Evolutionary conservation across 202 grass and related monocot species (phyloP).

Genomic region (Setaria viridis): DNA sequence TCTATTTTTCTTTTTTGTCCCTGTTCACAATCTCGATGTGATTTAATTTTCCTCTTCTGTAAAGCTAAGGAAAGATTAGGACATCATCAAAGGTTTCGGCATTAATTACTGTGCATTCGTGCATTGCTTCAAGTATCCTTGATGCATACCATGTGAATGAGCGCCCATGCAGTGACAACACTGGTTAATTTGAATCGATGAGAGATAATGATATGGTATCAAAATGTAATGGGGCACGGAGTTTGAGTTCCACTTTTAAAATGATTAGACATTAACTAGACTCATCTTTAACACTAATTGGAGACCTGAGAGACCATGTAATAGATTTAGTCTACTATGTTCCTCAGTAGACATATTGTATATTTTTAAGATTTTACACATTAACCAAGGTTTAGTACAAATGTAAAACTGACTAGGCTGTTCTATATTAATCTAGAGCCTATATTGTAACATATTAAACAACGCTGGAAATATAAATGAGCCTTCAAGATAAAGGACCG

Average conservation of each 20-base stretch:
- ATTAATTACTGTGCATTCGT: conserved; percentile 17
- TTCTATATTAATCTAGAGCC: neutral
- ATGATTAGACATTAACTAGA: neutral
- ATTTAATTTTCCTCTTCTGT: neutral
- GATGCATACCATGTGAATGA: conserved; percentile 8
- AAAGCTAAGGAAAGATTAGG: conserved; percentile 19
- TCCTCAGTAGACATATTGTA: neutral
- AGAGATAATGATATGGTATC: neutral
- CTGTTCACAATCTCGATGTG: conserved; percentile 20
- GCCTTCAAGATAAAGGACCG: neutral
- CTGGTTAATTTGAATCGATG: neutral
- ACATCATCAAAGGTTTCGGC: conserved; percentile 42
- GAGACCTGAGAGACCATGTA: neutral
- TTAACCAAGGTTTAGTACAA: neutral
- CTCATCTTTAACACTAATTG: neutral
- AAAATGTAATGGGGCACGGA: neutral
- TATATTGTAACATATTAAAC: neutral
- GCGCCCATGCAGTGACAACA: neutral
- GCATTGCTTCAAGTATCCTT: conserved; percentile 4
- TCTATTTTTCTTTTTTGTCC: neutral
- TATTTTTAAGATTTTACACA: neutral
- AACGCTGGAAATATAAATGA: neutral
- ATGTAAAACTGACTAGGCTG: neutral
- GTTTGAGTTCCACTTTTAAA: neutral
- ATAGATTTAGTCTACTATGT: conserved; percentile 17